These are phyloP conservation scores for Candida tibetensis DNA, from an alignment of 805 yeast genomes.

Conservation along the genomic window DNA sequence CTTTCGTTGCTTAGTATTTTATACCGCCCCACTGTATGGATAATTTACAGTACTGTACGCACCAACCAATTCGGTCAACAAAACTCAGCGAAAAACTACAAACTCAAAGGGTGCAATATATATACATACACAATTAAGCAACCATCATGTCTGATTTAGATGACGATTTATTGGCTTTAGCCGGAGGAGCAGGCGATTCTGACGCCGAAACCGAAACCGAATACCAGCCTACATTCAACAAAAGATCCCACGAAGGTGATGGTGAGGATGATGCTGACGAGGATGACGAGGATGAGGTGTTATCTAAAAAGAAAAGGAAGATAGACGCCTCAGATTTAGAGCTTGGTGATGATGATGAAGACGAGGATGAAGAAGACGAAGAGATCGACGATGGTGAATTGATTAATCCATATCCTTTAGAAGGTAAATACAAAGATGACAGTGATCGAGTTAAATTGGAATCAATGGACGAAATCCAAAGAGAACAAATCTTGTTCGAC, in stretches of 20 bases:
- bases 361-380: slow-evolving; percentile 28
- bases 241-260: slow-evolving; percentile 22
- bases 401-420: slow-evolving; percentile 84
- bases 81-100: no score
- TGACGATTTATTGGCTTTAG: slow-evolving; percentile 93
- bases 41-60: no score
- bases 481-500: slow-evolving; percentile 88
- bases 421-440: slow-evolving; percentile 85
- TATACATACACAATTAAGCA: no score
- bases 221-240: slow-evolving; percentile 22
- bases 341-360: slow-evolving; percentile 20
- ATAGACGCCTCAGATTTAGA: slow-evolving; percentile 11
- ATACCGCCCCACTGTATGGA: no score
- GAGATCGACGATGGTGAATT: slow-evolving; percentile 37
- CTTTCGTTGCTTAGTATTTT: no score
- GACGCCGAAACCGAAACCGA: slow-evolving; percentile 56
- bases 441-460: slow-evolving; percentile 63
- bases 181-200: slow-evolving; percentile 36
- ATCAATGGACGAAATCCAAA: slow-evolving; percentile 84
- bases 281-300: slow-evolving; percentile 29
- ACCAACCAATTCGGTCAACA: no score
- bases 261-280: slow-evolving; percentile 16
- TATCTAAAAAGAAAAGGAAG: slow-evolving; percentile 29
- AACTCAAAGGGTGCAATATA: no score
- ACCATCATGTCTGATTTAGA: slow-evolving; percentile 81